phyloP scores from a whole-genome alignment of 2,329 filamentous ascomycete genomes.

The Penicillium olsonii region DNA sequence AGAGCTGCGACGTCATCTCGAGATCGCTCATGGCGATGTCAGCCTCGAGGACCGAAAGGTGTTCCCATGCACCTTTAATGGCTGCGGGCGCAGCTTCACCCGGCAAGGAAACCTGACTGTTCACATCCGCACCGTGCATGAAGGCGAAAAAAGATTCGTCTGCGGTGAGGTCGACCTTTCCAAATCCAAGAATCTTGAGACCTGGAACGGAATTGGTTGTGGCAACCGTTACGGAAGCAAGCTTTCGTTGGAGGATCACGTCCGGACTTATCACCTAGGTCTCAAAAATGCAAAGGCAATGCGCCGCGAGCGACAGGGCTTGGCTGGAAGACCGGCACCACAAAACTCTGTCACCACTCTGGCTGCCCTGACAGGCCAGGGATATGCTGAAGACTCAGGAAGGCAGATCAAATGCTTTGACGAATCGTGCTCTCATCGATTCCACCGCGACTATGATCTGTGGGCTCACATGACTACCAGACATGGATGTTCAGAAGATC shows the following conservation, averaged over 20 bases:
- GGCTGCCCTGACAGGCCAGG: conserved; percentile 57
- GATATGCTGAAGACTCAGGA: conserved; percentile 53
- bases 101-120: conserved; percentile 79
- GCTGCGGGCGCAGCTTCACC: conserved; percentile 76
- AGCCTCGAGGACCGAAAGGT: conserved; percentile 63
- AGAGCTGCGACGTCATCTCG: conserved; percentile 74
- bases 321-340: conserved; percentile 14
- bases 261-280: conserved; percentile 79
- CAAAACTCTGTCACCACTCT: conserved; percentile 35
- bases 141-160: conserved; percentile 71
- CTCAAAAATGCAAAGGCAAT: conserved; percentile 48
- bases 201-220: conserved; percentile 71
- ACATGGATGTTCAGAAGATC: conserved; percentile 41
- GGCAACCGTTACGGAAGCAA: conserved; percentile 76
- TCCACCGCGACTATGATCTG: conserved; percentile 60
- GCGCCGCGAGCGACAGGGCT: conserved; percentile 37
- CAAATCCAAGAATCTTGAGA: conserved; percentile 57
- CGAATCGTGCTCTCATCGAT: conserved; percentile 54
- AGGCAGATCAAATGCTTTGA: conserved; percentile 56
- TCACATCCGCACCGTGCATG: conserved; percentile 76
- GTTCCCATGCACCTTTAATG: conserved; percentile 65
- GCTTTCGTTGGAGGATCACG: conserved; percentile 76
- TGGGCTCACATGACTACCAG: conserved; percentile 56
- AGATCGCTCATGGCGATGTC: conserved; percentile 69
- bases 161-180: conserved; percentile 71